Evolutionary conservation across 257 asterid species (phyloP).

Genomic region (Solanum paucissectum): DNA sequence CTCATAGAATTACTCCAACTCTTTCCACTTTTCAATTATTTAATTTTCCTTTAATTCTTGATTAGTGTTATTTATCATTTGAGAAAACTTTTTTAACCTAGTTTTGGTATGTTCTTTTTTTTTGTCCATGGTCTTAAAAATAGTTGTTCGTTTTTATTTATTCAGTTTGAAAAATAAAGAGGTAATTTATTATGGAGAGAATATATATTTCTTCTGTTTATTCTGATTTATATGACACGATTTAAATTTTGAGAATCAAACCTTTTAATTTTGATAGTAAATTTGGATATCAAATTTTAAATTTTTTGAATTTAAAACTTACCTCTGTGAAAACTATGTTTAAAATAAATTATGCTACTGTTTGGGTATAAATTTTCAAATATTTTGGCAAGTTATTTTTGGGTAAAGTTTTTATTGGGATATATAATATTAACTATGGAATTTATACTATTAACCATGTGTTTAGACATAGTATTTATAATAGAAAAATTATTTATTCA

Average conservation of each 20-base stretch:
- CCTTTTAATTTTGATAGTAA: background rate
- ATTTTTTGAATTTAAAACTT: no score
- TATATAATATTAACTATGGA: background rate
- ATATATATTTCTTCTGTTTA: no score
- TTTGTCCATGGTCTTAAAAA: background rate
- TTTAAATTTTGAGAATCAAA: background rate
- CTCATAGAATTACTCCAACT: background rate
- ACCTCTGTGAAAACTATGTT: background rate
- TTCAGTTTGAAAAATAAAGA: background rate
- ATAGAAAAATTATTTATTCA: no score
- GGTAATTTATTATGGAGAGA: background rate
- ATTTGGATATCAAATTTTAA: background rate
- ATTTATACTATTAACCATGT: background rate
- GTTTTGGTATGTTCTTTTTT: background rate
- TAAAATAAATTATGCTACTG: no score
- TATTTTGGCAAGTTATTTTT: no score
- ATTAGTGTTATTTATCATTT: background rate
- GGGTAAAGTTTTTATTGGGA: background rate
- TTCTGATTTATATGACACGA: rapidly evolving
- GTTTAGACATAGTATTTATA: no score
- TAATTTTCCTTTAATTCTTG: background rate
- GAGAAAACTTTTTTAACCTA: background rate
- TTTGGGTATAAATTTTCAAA: no score
- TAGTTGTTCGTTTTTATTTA: background rate
- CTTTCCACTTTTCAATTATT: background rate